Percentiles rank a stretch among this genome's conserved stretches.
phyloP scores from a whole-genome alignment of 2,329 filamentous ascomycete species.

The Chaetothyriales sp. region DNA sequence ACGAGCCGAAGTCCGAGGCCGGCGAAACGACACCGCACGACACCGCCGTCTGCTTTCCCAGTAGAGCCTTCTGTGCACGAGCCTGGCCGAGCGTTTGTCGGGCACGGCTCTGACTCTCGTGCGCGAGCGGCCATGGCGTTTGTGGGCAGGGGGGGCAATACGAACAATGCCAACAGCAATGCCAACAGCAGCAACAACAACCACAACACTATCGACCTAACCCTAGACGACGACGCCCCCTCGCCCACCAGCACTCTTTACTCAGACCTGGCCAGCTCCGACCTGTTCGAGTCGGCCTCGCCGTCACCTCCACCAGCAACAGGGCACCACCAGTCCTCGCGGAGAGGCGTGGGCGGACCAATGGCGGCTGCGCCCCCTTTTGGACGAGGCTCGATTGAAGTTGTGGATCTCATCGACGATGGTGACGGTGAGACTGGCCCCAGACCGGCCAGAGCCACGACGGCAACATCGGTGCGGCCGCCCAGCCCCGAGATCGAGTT shows the following conservation, averaged over 20 bases:
- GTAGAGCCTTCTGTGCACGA: slow-evolving; percentile 4
- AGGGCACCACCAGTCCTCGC: neutral
- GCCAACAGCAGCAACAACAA: neutral
- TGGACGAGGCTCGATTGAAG: neutral
- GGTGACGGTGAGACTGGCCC: neutral
- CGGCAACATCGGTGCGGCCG: neutral
- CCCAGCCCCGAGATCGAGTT: slow-evolving; percentile 1
- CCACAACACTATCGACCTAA: slow-evolving; percentile 11
- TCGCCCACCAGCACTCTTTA: neutral
- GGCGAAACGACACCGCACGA: slow-evolving; percentile 14
- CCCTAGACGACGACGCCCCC: slow-evolving; percentile 7
- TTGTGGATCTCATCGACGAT: neutral
- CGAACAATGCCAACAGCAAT: slow-evolving; percentile 17
- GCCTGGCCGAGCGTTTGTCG: slow-evolving; percentile 6
- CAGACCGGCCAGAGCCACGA: neutral
- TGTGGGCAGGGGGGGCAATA: neutral
- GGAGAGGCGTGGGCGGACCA: slow-evolving; percentile 7
- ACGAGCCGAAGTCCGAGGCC: slow-evolving; percentile 16
- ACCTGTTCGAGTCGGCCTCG: slow-evolving; percentile 1
- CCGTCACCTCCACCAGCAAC: neutral
- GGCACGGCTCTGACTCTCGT: slow-evolving; percentile 31
- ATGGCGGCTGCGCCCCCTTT: neutral
- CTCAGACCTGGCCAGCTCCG: neutral
- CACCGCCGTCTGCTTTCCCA: slow-evolving; percentile 11
- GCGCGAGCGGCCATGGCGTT: slow-evolving; percentile 29